A percentile compares a stretch with the other conserved stretches of the same genome.
Evolutionary conservation across 225 moss, liverwort and hornwort species (phyloP).

Genomic region (Polytrichum formosum): DNA sequence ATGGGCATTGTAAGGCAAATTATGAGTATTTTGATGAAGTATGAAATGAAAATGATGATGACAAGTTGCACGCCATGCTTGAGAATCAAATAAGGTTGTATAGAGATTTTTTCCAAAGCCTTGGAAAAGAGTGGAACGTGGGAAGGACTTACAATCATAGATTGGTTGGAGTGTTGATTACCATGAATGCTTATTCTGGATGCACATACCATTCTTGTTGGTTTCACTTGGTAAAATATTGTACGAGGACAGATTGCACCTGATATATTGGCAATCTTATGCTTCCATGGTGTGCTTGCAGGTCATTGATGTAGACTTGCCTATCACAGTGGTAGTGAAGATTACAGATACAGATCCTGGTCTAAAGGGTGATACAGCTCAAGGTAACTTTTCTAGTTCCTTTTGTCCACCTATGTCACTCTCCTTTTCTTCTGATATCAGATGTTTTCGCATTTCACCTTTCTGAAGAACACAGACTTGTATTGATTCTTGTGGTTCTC

Average conservation of each 20-base stretch:
- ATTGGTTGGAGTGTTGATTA: no score
- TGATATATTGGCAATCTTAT: not conserved
- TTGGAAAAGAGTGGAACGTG: no score
- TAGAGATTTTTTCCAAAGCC: no score
- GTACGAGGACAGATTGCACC: not conserved
- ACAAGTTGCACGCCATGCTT: no score
- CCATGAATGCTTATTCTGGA: not conserved
- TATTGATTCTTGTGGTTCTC: not conserved
- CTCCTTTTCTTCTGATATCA: not conserved
- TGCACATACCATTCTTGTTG: constrained; percentile 1
- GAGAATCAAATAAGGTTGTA: no score
- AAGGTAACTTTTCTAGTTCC: constrained; percentile 44
- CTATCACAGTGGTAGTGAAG: constrained; percentile 82
- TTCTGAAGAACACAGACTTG: no score
- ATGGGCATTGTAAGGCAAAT: no score
- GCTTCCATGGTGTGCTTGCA: constrained; percentile 18
- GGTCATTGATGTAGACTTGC: constrained; percentile 93
- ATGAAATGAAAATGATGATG: no score
- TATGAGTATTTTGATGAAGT: no score
- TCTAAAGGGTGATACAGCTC: constrained; percentile 91
- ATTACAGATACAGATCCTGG: constrained; percentile 84
- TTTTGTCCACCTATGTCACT: not conserved
- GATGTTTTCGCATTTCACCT: not conserved
- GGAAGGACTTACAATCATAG: no score
- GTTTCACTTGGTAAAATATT: not conserved